phyloP scores from a whole-genome alignment of 805 yeast species.

The Millerozyma acaciae region DNA sequence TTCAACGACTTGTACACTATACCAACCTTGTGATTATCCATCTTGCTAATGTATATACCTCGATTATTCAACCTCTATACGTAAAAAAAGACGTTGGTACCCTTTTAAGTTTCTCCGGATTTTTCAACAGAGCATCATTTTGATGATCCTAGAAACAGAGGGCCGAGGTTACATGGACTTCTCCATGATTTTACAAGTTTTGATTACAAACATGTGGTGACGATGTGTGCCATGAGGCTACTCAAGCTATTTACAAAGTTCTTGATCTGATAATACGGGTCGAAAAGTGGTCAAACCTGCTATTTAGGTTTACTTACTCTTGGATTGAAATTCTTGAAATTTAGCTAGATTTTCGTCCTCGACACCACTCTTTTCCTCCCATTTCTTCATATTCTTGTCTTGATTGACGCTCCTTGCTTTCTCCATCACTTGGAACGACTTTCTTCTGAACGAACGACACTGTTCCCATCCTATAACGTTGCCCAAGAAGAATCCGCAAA shows the following conservation, averaged over 20 bases:
- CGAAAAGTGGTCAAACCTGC: no score
- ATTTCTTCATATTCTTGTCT: constrained; percentile 30
- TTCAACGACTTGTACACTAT: constrained; percentile 31
- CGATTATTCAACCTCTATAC: no score
- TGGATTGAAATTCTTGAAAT: constrained; percentile 22
- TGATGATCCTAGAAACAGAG: no score
- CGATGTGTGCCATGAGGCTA: no score
- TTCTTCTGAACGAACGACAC: constrained; percentile 69
- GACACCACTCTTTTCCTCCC: constrained; percentile 18
- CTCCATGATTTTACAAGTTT: no score
- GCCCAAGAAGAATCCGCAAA: constrained; percentile 76
- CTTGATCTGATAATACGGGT: no score
- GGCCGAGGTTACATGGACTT: no score
- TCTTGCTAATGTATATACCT: constrained; percentile 6
- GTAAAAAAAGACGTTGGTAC: no score
- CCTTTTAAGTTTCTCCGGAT: no score
- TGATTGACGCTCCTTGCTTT: constrained; percentile 54
- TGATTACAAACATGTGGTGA: no score
- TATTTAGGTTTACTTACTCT: constrained; percentile 4
- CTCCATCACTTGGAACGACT: constrained; percentile 62
- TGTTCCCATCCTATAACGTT: constrained; percentile 90
- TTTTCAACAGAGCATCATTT: no score
- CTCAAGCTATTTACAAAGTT: no score
- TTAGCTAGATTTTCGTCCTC: constrained; percentile 24
- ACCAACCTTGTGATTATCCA: constrained; percentile 35